Percentiles rank a stretch among this genome's conserved stretches.
phyloP scores from a whole-genome alignment of 2,329 filamentous ascomycete genomes.

The Colletotrichum sp. region DNA sequence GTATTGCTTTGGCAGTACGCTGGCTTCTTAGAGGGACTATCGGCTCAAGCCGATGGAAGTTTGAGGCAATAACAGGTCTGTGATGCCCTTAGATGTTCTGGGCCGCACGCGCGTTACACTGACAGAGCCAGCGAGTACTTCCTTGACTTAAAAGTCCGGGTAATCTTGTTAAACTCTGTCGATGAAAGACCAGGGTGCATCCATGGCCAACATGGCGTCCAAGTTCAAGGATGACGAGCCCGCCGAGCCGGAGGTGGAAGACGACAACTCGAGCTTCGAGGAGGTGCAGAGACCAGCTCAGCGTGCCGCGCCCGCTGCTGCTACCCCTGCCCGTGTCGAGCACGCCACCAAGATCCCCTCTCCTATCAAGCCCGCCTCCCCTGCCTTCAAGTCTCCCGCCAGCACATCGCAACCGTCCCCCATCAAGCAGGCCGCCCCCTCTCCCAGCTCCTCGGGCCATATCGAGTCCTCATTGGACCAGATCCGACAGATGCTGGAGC shows the following conservation, averaged over 20 bases:
- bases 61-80: no score
- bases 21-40: no score
- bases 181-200: constrained; percentile 84
- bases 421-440: constrained; percentile 25
- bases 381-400: constrained; percentile 25
- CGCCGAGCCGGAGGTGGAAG: constrained; percentile 63
- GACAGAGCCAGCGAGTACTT: no score
- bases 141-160: no score
- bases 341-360: constrained; percentile 46
- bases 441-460: constrained; percentile 31
- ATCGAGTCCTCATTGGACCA: constrained; percentile 73
- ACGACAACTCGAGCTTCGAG: constrained; percentile 83
- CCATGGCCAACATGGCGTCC: constrained; percentile 82
- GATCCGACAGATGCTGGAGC: constrained; percentile 79
- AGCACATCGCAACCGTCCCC: constrained; percentile 12
- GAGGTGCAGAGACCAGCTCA: constrained; percentile 79
- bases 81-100: no score
- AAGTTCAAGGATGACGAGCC: constrained; percentile 80
- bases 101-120: no score
- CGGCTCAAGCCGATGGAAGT: no score
- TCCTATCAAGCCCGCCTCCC: constrained; percentile 44
- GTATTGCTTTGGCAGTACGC: no score
- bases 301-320: constrained; percentile 47
- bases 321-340: constrained; percentile 37
- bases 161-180: no score